phyloP scores from a whole-genome alignment of 148 eudicot species.

The Drosera capensis region DNA sequence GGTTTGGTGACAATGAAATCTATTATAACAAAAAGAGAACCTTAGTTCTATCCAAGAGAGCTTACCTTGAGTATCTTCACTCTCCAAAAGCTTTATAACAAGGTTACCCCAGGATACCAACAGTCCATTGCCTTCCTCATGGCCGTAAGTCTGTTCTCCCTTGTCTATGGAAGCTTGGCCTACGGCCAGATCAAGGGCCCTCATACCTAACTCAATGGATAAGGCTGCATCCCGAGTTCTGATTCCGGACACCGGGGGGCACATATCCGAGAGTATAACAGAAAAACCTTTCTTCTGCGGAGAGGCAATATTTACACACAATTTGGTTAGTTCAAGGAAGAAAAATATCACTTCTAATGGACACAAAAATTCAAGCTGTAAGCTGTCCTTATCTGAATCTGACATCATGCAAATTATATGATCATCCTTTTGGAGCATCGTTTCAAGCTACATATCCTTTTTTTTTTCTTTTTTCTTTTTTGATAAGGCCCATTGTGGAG shows the following conservation, averaged over 20 bases:
- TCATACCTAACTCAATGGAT: slow-evolving; percentile 84
- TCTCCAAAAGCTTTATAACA: slow-evolving; percentile 71
- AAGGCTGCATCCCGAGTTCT: slow-evolving; percentile 73
- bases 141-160: slow-evolving; percentile 12
- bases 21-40: too few species aligned
- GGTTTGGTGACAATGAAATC: too few species aligned
- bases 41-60: neutral
- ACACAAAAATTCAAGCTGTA: too few species aligned
- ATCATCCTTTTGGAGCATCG: too few species aligned
- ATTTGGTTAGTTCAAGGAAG: too few species aligned
- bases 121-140: slow-evolving; percentile 33
- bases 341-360: too few species aligned
- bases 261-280: slow-evolving; percentile 91
- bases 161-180: slow-evolving; percentile 29
- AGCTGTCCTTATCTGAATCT: too few species aligned
- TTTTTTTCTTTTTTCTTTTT: too few species aligned
- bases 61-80: slow-evolving; percentile 66
- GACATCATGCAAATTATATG: too few species aligned
- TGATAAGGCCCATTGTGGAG: too few species aligned
- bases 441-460: too few species aligned
- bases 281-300: slow-evolving; percentile 74
- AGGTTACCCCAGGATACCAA: slow-evolving; percentile 66
- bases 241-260: slow-evolving; percentile 85
- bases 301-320: too few species aligned
- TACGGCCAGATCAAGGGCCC: slow-evolving; percentile 70